phyloP scores from a whole-genome alignment of 345 rosid genomes.

The Eucalyptus erythrocorys region DNA sequence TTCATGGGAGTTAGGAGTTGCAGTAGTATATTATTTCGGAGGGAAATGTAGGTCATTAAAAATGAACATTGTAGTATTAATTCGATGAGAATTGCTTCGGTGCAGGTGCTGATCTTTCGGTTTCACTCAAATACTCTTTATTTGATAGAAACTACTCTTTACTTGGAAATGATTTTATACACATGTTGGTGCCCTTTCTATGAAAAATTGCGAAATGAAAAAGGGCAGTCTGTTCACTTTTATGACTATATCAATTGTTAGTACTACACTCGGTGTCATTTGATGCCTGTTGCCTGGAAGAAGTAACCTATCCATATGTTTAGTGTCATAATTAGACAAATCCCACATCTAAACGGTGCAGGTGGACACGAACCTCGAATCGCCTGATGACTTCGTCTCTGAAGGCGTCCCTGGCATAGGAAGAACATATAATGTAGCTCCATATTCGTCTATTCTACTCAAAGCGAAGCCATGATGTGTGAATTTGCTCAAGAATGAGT shows the following conservation, averaged over 20 bases:
- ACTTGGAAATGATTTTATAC: not conserved
- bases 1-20: not conserved
- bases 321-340: not conserved
- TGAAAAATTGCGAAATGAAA: not conserved
- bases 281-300: not conserved
- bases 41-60: not conserved
- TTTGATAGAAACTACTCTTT: not conserved
- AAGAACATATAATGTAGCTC: slow-evolving; percentile 47
- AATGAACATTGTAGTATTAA: not conserved
- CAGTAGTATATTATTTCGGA: not conserved
- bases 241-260: not conserved
- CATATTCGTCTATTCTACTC: slow-evolving; percentile 63
- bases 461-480: slow-evolving; percentile 34
- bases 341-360: slow-evolving; percentile 4
- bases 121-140: not conserved
- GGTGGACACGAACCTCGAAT: slow-evolving; percentile 73
- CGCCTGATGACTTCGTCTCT: slow-evolving; percentile 52
- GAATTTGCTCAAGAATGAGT: not conserved
- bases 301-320: not conserved
- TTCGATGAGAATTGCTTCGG: not conserved
- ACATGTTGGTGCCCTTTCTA: not conserved
- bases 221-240: not conserved
- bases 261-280: not conserved
- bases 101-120: not conserved
- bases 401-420: slow-evolving; percentile 55